Evolutionary conservation across 352 stramenopile species (phyloP).

Genomic region (Globisporangium splendens): DNA sequence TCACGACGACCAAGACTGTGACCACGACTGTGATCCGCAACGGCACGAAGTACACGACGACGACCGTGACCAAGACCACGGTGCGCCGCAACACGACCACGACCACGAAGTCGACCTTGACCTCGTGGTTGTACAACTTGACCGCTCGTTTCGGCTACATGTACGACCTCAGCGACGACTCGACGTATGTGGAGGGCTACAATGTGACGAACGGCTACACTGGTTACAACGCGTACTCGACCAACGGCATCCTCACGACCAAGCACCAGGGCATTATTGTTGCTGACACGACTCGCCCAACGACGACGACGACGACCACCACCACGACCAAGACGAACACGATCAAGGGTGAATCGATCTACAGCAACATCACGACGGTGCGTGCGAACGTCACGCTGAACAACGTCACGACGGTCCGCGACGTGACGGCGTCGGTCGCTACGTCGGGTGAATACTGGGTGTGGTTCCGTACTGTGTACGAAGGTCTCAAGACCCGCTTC

Average conservation of each 20-base stretch:
- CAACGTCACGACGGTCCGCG: slow-evolving; percentile 27
- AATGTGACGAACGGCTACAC: slow-evolving; percentile 44
- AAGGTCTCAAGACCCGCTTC: slow-evolving; percentile 50
- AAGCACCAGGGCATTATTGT: slow-evolving; percentile 51
- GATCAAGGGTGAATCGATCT: slow-evolving; percentile 24
- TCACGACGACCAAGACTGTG: slow-evolving; percentile 38
- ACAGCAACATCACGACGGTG: slow-evolving; percentile 33
- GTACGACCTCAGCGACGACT: slow-evolving; percentile 41
- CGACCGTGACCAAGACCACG: slow-evolving; percentile 37
- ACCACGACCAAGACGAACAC: slow-evolving; percentile 23
- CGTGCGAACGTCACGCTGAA: slow-evolving; percentile 43
- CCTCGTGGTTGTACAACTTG: slow-evolving; percentile 33
- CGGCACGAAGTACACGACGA: slow-evolving; percentile 51
- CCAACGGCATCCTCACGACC: slow-evolving; percentile 36
- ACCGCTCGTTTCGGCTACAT: slow-evolving; percentile 35
- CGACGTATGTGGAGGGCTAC: slow-evolving; percentile 30
- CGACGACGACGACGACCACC: slow-evolving; percentile 19
- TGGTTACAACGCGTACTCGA: slow-evolving; percentile 36
- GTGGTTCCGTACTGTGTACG: slow-evolving; percentile 58
- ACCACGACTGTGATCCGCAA: slow-evolving; percentile 46
- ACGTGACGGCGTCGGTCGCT: slow-evolving; percentile 31
- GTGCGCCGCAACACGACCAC: slow-evolving; percentile 34
- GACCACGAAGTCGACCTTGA: slow-evolving; percentile 17
- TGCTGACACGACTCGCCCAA: slow-evolving; percentile 20
- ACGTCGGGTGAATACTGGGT: slow-evolving; percentile 61